phyloP scores from a whole-genome alignment of 2,329 filamentous ascomycete genomes.

The Claviceps cyperi region DNA sequence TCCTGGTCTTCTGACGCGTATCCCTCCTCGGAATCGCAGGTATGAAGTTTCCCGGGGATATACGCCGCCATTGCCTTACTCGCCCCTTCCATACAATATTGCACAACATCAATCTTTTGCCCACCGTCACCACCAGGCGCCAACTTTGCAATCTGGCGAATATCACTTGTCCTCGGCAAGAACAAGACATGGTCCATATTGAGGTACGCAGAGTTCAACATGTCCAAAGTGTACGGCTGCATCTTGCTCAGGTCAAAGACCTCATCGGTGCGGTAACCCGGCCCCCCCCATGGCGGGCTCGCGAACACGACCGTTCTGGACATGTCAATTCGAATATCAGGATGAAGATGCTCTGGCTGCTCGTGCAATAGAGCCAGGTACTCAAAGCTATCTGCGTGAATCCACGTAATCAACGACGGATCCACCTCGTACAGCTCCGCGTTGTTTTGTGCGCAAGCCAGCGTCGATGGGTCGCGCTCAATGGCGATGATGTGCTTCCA shows the following conservation, averaged over 20 bases:
- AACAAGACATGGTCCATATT: slow-evolving; percentile 55
- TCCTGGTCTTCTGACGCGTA: background rate
- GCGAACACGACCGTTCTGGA: slow-evolving; percentile 36
- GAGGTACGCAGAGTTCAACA: slow-evolving; percentile 49
- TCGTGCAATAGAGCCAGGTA: slow-evolving; percentile 38
- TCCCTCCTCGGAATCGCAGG: background rate
- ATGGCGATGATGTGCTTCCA: slow-evolving; percentile 82
- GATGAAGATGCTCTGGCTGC: slow-evolving; percentile 21
- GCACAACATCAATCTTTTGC: slow-evolving; percentile 56
- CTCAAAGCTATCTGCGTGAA: slow-evolving; percentile 76
- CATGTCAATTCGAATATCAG: slow-evolving; percentile 26
- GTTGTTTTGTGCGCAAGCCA: slow-evolving; percentile 88
- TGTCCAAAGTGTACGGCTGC: slow-evolving; percentile 66
- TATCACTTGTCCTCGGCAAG: slow-evolving; percentile 70
- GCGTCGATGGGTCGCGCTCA: slow-evolving; percentile 64
- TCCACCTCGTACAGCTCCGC: slow-evolving; percentile 70
- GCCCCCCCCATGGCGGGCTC: slow-evolving; percentile 46
- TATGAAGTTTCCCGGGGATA: slow-evolving; percentile 24
- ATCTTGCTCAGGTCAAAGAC: slow-evolving; percentile 77
- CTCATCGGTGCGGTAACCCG: slow-evolving; percentile 40
- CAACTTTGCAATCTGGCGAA: slow-evolving; percentile 59
- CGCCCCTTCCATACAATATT: slow-evolving; percentile 83
- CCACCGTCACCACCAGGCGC: slow-evolving; percentile 21
- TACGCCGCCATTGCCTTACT: slow-evolving; percentile 70
- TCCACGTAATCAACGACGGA: slow-evolving; percentile 62